phyloP scores from a whole-genome alignment of 2,329 filamentous ascomycete genomes.

The Helminthosporium solani region DNA sequence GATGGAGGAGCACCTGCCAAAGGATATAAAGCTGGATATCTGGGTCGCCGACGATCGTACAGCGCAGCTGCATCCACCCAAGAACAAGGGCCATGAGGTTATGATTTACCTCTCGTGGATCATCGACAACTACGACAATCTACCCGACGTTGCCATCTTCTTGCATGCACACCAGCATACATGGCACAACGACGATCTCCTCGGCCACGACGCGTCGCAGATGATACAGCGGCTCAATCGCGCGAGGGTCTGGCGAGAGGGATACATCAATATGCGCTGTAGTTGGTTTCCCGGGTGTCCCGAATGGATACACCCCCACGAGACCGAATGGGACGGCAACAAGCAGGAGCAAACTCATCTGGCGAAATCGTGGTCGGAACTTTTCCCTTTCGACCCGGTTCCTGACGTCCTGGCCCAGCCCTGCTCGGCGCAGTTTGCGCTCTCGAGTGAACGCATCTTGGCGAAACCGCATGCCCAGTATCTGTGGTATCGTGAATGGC shows the following conservation, averaged over 20 bases:
- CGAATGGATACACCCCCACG: conserved; percentile 54
- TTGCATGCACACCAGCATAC: conserved; percentile 60
- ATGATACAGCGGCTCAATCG: conserved; percentile 50
- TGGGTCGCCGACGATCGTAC: conserved; percentile 55
- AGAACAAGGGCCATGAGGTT: conserved; percentile 63
- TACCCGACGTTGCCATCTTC: conserved; percentile 62
- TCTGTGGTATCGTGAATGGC: conserved; percentile 61
- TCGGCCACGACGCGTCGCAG: conserved; percentile 46
- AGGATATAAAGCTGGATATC: conserved; percentile 47
- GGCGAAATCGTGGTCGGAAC: conserved; percentile 48
- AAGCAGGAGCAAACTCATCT: conserved; percentile 50
- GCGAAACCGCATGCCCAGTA: conserved; percentile 56
- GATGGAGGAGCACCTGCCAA: conserved; percentile 54
- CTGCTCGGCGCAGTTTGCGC: conserved; percentile 65
- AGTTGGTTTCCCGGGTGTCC: conserved; percentile 58
- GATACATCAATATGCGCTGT: conserved; percentile 59
- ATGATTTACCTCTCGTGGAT: conserved; percentile 64
- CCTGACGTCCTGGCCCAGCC: conserved; percentile 58
- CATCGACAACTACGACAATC: conserved; percentile 60
- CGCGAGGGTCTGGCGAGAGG: conserved; percentile 49
- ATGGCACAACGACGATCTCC: conserved; percentile 60
- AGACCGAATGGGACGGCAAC: conserved; percentile 36
- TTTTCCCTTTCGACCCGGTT: conserved; percentile 51
- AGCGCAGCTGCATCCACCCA: conserved; percentile 52
- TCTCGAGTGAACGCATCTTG: conserved; percentile 59